Evolutionary conservation across 257 asterid genomes (phyloP).

Genomic region (Solanum clarkiae): DNA sequence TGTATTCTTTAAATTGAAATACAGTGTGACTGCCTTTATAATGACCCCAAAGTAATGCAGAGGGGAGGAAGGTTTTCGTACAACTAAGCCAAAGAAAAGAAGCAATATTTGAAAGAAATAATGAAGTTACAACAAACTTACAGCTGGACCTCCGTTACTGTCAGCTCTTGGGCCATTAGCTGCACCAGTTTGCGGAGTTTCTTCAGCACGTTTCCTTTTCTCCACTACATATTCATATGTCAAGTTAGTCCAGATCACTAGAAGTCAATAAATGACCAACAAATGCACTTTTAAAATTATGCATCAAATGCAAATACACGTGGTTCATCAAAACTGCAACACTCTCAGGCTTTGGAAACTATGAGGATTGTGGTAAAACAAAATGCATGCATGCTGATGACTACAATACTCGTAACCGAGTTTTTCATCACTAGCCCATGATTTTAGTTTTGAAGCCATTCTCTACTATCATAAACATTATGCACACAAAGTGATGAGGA

Average conservation of each 20-base stretch:
- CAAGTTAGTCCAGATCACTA: not conserved
- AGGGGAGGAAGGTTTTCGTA: not conserved
- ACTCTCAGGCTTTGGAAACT: not conserved
- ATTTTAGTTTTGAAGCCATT: not conserved
- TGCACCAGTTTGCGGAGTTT: conserved; percentile 43
- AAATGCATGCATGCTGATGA: not conserved
- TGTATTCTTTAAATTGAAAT: no score
- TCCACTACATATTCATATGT: conserved; percentile 38
- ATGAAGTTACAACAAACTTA: conserved; percentile 35
- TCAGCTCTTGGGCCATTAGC: conserved; percentile 67
- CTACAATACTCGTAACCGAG: not conserved
- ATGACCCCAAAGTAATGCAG: not conserved
- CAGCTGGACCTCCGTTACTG: conserved; percentile 69
- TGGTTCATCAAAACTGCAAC: not conserved
- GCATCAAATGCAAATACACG: not conserved
- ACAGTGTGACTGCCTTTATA: not conserved
- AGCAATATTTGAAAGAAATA: not conserved
- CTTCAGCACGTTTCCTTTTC: conserved; percentile 54
- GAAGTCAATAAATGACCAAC: not conserved
- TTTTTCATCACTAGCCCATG: not conserved
- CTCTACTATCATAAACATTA: not conserved
- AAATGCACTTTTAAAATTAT: not conserved
- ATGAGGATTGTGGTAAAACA: not conserved
- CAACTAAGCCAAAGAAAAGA: not conserved
- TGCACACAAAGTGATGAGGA: not conserved